phyloP scores from a whole-genome alignment of 1,284 basidiomycete genomes.

The Microbotryomycetes sp. region DNA sequence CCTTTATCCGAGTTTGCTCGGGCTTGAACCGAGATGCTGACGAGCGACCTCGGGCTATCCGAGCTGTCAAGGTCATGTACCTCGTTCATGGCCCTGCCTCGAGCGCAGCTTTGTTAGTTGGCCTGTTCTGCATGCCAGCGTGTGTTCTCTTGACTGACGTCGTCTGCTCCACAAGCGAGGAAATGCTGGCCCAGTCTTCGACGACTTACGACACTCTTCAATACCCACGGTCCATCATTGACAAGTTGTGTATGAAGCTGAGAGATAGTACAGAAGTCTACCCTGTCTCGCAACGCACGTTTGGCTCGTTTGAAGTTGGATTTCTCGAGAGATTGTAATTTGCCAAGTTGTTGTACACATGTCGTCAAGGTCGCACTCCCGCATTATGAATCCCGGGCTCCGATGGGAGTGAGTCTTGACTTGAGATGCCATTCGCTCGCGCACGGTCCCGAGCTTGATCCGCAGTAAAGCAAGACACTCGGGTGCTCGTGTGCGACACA shows the following conservation, averaged over 20 bases:
- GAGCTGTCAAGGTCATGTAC: conserved; percentile 31
- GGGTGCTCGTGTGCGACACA: not conserved
- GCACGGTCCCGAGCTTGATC: not conserved
- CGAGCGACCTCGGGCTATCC: conserved; percentile 5
- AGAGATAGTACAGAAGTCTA: conserved; percentile 20
- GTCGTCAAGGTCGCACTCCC: too few species aligned
- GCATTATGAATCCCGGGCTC: not conserved
- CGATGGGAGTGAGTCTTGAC: not conserved
- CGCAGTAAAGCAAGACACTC: not conserved
- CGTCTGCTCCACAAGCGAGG: not conserved
- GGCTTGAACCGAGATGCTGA: not conserved
- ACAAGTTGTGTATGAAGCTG: conserved; percentile 9
- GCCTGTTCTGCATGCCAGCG: not conserved
- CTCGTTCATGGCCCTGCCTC: not conserved
- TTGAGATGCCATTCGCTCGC: not conserved
- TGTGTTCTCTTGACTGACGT: not conserved
- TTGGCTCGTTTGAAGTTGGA: conserved; percentile 16
- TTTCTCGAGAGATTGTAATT: conserved; percentile 24
- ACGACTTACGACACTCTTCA: conserved; percentile 18
- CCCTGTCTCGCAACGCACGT: conserved; percentile 16
- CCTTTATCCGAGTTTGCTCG: conserved; percentile 63
- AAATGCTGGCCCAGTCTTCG: not conserved
- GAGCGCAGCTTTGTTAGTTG: conserved; percentile 5
- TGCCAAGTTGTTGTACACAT: not conserved
- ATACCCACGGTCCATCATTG: conserved; percentile 16